Evolutionary conservation across 164 flowering plant species (phyloP).

Genomic region (Magnolia kwangsiensis): DNA sequence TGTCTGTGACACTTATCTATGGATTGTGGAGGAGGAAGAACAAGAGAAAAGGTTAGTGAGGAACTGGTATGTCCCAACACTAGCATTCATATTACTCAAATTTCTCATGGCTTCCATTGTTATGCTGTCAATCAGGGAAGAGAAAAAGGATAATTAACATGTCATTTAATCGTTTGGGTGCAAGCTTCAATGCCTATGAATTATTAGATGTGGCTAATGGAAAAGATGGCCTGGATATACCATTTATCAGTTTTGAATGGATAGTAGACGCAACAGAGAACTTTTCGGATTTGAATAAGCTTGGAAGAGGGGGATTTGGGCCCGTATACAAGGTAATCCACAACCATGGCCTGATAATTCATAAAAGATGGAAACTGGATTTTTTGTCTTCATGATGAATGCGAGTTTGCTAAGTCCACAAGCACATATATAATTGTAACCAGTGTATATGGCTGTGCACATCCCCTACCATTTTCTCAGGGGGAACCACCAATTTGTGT

Average conservation of each 20-base stretch:
- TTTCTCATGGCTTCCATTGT: not conserved
- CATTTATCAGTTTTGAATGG: not conserved
- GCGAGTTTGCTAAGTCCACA: not conserved
- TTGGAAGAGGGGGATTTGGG: slow-evolving; percentile 9
- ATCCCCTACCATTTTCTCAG: not conserved
- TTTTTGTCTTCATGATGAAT: not conserved
- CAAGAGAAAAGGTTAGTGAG: not conserved
- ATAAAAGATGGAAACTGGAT: too few species aligned
- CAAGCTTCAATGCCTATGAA: not conserved
- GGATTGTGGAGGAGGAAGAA: not conserved
- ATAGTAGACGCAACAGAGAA: slow-evolving; percentile 1
- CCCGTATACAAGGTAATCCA: slow-evolving; percentile 5
- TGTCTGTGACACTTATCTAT: not conserved
- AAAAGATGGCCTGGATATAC: not conserved
- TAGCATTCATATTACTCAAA: not conserved
- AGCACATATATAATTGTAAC: not conserved
- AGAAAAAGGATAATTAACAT: not conserved
- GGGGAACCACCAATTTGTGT: not conserved
- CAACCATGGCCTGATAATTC: too few species aligned
- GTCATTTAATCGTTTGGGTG: not conserved
- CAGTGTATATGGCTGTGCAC: not conserved
- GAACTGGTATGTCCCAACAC: not conserved
- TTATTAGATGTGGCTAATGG: not conserved
- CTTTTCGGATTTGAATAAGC: slow-evolving; percentile 2
- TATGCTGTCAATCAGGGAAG: not conserved